Conservation (phyloP, 2,329 filamentous ascomycete genomes). For the Triangularia setosa region DNA sequence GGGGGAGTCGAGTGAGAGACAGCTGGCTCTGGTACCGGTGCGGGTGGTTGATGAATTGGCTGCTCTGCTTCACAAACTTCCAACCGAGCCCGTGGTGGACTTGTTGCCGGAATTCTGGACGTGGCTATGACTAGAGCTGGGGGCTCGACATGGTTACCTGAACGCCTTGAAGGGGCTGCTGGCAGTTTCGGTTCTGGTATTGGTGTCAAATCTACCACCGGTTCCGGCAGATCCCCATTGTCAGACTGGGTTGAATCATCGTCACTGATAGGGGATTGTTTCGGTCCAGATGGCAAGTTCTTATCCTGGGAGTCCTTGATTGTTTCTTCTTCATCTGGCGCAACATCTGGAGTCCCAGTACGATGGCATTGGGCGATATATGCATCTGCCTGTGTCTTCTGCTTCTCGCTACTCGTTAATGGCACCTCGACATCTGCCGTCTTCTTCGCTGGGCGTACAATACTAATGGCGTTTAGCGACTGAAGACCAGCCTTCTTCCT, state of each 20-base stretch:
- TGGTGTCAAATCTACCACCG: slow-evolving; percentile 8
- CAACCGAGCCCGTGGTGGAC: slow-evolving; percentile 21
- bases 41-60: neutral
- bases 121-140: slow-evolving; percentile 1
- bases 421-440: slow-evolving; percentile 34
- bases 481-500: slow-evolving; percentile 40
- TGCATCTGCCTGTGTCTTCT: slow-evolving; percentile 23
- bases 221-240: slow-evolving; percentile 9
- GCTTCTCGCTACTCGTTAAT: slow-evolving; percentile 24
- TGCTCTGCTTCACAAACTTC: neutral
- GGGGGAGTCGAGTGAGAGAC: slow-evolving; percentile 28
- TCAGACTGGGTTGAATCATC: slow-evolving; percentile 26
- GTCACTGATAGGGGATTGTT: neutral
- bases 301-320: slow-evolving; percentile 23
- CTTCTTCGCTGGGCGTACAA: slow-evolving; percentile 31
- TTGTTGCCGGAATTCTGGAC: slow-evolving; percentile 31
- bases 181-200: neutral
- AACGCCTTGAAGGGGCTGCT: slow-evolving; percentile 9
- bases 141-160: neutral
- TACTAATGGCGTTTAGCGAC: slow-evolving; percentile 40
- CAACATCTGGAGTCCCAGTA: slow-evolving; percentile 13
- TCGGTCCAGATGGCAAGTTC: neutral
- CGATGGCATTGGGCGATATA: slow-evolving; percentile 22
- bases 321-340: slow-evolving; percentile 22
- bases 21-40: neutral